Conservation (phyloP, 2,329 filamentous ascomycete species). For the Monosporascus sp. region DNA sequence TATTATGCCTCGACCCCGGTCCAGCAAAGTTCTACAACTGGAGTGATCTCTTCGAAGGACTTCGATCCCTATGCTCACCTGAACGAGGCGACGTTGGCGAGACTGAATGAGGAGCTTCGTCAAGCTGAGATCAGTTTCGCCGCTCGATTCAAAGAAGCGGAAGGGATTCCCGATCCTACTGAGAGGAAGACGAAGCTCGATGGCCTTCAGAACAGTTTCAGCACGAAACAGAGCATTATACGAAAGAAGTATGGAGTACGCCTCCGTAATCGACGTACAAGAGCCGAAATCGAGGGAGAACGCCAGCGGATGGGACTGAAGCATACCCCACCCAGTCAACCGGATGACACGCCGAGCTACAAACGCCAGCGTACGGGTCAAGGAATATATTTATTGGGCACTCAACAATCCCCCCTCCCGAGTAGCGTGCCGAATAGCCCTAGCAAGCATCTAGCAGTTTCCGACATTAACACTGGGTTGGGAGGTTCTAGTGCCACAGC, state of each 20-base stretch:
- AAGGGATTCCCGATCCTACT: conserved; percentile 29
- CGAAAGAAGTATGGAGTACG: conserved; percentile 55
- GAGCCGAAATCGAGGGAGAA: conserved; percentile 39
- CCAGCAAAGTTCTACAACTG: background rate
- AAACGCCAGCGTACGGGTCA: conserved; percentile 24
- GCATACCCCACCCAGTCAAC: conserved; percentile 8
- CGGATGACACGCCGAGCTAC: conserved; percentile 13
- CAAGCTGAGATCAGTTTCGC: conserved; percentile 34
- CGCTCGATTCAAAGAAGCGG: conserved; percentile 37
- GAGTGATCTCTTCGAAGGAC: conserved; percentile 9
- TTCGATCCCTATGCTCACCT: conserved; percentile 43
- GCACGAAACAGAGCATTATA: conserved; percentile 51
- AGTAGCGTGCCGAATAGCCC: conserved; percentile 2
- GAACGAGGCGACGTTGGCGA: conserved; percentile 20
- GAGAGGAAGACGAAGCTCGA: conserved; percentile 29
- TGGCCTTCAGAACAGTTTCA: conserved; percentile 46
- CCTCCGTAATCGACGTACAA: conserved; percentile 43
- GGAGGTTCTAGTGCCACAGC: conserved; percentile 22
- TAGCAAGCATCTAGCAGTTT: conserved; percentile 18
- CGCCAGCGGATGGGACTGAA: conserved; percentile 35
- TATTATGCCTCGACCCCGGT: conserved; percentile 7
- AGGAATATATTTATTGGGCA: background rate
- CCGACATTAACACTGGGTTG: conserved; percentile 22
- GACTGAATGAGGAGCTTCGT: conserved; percentile 32
- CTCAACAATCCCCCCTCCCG: background rate